A percentile compares a stretch with the other conserved stretches of the same genome.
Conservation (phyloP, 495 filamentous ascomycete species). For the Emericellopsis terricola region DNA sequence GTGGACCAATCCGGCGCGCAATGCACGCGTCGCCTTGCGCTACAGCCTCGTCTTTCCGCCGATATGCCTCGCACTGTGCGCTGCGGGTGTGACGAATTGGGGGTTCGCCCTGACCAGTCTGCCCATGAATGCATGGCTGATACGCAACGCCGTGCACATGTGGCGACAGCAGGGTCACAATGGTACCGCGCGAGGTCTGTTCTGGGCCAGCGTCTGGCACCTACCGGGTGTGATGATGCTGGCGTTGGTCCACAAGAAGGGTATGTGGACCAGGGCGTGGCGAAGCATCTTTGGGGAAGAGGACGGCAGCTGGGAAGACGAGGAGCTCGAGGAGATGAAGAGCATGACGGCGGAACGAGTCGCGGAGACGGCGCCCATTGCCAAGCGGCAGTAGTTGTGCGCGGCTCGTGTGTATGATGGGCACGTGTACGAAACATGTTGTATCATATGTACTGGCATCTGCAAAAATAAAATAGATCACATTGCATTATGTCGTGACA, state of each 20-base stretch:
- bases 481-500: too few relatives aligned
- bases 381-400: too few relatives aligned
- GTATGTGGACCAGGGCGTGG: conserved; percentile 78
- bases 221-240: conserved; percentile 78
- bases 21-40: conserved; percentile 68
- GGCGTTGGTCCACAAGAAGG: conserved; percentile 88
- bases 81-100: conserved; percentile 67
- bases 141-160: conserved; percentile 64
- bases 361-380: neutral
- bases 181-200: conserved; percentile 69
- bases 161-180: conserved; percentile 60
- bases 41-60: conserved; percentile 84
- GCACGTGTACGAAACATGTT: conserved; percentile 1
- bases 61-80: conserved; percentile 68
- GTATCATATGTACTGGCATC: too few relatives aligned
- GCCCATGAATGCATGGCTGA: conserved; percentile 75
- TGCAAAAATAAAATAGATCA: too few relatives aligned
- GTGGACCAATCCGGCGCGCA: conserved; percentile 73
- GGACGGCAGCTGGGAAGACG: conserved; percentile 22
- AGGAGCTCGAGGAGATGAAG: conserved; percentile 7
- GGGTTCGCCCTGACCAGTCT: conserved; percentile 68
- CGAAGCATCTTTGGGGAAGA: conserved; percentile 40
- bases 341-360: neutral
- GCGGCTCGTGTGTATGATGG: too few relatives aligned
- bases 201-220: conserved; percentile 98